These are phyloP conservation scores for Erythrophleum fordii DNA, from an alignment of 306 rosid genomes.

Conservation along the genomic window DNA sequence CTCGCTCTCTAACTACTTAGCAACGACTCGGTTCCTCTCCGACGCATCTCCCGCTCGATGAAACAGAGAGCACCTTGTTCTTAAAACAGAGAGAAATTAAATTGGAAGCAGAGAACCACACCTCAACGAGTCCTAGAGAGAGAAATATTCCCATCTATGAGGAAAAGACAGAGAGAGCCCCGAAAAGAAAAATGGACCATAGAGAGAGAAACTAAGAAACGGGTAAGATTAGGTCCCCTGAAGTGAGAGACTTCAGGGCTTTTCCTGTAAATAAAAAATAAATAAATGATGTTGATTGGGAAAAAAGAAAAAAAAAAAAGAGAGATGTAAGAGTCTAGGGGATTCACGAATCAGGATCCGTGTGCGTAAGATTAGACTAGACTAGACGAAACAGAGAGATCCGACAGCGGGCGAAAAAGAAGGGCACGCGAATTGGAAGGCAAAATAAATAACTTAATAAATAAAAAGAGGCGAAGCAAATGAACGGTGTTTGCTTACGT, in stretches of 20 bases:
- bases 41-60: slow-evolving; percentile 48
- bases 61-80: slow-evolving; percentile 30
- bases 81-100: slow-evolving; percentile 24
- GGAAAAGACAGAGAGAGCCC: slow-evolving; percentile 24
- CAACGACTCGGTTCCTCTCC: slow-evolving; percentile 27
- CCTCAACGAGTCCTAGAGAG: slow-evolving; percentile 29
- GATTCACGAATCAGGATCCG: no score
- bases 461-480: not conserved
- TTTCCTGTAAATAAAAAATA: no score
- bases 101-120: slow-evolving; percentile 30
- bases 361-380: slow-evolving; percentile 39
- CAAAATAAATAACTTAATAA: not conserved
- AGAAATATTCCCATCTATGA: slow-evolving; percentile 31
- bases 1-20: slow-evolving; percentile 13
- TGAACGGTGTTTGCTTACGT: slow-evolving; percentile 30
- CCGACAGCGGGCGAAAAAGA: slow-evolving; percentile 41
- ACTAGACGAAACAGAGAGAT: slow-evolving; percentile 46
- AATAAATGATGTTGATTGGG: no score
- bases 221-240: no score
- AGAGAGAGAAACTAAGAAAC: slow-evolving; percentile 29
- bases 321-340: no score
- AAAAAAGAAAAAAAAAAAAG: no score
- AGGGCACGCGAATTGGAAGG: slow-evolving; percentile 53
- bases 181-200: slow-evolving; percentile 37
- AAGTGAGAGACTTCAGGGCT: no score